Conservation (phyloP, 2,329 filamentous ascomycete species). For the Talaromyces piceae region DNA sequence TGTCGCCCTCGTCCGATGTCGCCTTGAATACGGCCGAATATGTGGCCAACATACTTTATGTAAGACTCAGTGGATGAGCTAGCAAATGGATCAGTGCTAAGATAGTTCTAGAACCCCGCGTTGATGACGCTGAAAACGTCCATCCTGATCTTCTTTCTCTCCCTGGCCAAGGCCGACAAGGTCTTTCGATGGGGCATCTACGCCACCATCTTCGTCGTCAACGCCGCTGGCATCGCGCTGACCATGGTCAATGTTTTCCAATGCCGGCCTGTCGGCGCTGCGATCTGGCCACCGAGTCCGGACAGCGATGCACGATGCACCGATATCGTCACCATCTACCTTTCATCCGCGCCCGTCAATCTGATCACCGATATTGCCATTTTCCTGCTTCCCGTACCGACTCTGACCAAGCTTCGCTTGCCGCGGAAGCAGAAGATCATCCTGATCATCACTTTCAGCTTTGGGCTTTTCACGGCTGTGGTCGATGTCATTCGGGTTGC, state of each 20-base stretch:
- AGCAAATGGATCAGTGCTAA: slow-evolving; percentile 6
- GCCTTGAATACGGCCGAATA: slow-evolving; percentile 46
- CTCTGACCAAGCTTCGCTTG: slow-evolving; percentile 77
- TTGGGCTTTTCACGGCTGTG: slow-evolving; percentile 79
- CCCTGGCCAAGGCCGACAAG: slow-evolving; percentile 69
- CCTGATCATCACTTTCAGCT: slow-evolving; percentile 73
- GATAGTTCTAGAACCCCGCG: slow-evolving; percentile 62
- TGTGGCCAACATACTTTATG: slow-evolving; percentile 55
- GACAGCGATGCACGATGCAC: slow-evolving; percentile 46
- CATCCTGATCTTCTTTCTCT: slow-evolving; percentile 85
- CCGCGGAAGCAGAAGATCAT: slow-evolving; percentile 83
- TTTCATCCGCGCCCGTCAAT: slow-evolving; percentile 77
- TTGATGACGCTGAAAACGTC: slow-evolving; percentile 89
- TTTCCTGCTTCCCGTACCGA: slow-evolving; percentile 77
- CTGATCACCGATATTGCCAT: slow-evolving; percentile 87
- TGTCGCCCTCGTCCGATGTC: slow-evolving; percentile 22
- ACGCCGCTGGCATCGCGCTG: slow-evolving; percentile 66
- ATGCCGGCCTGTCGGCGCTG: slow-evolving; percentile 66
- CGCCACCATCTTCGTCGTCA: slow-evolving; percentile 68
- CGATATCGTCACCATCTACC: slow-evolving; percentile 57
- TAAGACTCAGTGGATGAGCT: slow-evolving; percentile 24
- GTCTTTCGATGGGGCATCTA: slow-evolving; percentile 78
- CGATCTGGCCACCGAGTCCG: slow-evolving; percentile 50
- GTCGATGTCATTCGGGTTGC: slow-evolving; percentile 87
- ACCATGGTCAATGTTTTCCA: slow-evolving; percentile 85